These are phyloP conservation scores for Canna indica DNA, from an alignment of 176 grass and related monocot genomes.

Conservation along the genomic window DNA sequence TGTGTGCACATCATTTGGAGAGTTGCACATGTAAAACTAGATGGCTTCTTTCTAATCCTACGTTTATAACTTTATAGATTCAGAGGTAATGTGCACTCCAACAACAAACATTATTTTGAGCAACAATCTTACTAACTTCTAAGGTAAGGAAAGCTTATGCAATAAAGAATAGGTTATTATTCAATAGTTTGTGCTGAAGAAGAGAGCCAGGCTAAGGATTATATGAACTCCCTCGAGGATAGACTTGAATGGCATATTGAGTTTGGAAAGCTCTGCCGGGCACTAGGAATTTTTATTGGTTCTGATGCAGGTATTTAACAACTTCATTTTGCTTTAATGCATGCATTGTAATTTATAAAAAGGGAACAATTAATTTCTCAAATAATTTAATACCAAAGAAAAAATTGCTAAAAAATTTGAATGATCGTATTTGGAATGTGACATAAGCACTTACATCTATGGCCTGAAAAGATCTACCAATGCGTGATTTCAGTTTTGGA, in stretches of 20 bases:
- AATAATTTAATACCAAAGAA: not conserved
- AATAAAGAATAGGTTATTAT: not conserved
- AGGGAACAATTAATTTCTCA: not conserved
- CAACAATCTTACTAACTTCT: not conserved
- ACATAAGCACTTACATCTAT: constrained; percentile 39
- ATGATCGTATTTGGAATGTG: too few relatives aligned
- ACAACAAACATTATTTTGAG: not conserved
- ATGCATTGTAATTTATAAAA: not conserved
- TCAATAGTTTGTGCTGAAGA: too few relatives aligned
- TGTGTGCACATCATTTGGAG: too few relatives aligned
- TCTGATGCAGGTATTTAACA: too few relatives aligned
- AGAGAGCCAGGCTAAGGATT: too few relatives aligned
- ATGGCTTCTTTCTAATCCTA: too few relatives aligned
- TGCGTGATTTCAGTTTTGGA: constrained; percentile 52
- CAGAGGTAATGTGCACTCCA: not conserved
- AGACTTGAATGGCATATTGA: too few relatives aligned
- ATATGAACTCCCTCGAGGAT: too few relatives aligned
- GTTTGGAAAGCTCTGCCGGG: too few relatives aligned
- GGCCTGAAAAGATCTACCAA: constrained; percentile 46
- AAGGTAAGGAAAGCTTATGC: not conserved
- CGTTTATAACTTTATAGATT: not conserved
- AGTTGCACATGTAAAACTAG: too few relatives aligned
- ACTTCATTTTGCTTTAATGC: not conserved
- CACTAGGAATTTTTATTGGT: too few relatives aligned
- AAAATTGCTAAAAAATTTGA: not conserved